These are phyloP conservation scores for Puccinia coronata DNA, from an alignment of 1,284 basidiomycete genomes.

Conservation along the genomic window DNA sequence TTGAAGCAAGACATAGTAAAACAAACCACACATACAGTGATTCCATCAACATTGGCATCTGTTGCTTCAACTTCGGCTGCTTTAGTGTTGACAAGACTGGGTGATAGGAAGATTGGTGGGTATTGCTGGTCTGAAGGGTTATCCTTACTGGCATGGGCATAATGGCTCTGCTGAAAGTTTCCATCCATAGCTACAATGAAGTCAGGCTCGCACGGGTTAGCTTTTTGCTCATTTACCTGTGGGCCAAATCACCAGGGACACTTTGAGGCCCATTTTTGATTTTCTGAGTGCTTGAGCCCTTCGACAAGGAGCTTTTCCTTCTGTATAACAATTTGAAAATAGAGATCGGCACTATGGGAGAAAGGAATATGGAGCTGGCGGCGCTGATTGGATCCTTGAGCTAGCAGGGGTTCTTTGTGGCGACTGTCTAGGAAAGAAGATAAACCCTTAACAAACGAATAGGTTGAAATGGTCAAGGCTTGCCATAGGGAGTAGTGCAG, in stretches of 20 bases:
- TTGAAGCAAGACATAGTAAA: too few relatives aligned
- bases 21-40: too few relatives aligned
- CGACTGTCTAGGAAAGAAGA: neutral
- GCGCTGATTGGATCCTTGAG: neutral
- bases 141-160: neutral
- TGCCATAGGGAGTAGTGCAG: slow-evolving; percentile 30
- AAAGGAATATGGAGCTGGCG: neutral
- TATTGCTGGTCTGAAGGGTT: neutral
- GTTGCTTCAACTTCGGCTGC: neutral
- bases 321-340: neutral
- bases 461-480: neutral
- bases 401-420: neutral
- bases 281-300: neutral
- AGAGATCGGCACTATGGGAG: neutral
- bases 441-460: neutral
- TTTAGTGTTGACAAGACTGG: neutral
- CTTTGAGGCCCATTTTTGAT: slow-evolving; percentile 17
- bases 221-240: neutral
- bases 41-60: too few relatives aligned
- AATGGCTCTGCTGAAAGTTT: too few relatives aligned
- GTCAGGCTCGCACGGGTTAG: neutral
- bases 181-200: neutral
- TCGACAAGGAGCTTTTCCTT: neutral
- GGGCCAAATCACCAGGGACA: slow-evolving; percentile 25
- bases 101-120: neutral